These are phyloP conservation scores for Ustanciosporium gigantosporum DNA, from an alignment of 1,284 basidiomycete species.

Conservation along the genomic window DNA sequence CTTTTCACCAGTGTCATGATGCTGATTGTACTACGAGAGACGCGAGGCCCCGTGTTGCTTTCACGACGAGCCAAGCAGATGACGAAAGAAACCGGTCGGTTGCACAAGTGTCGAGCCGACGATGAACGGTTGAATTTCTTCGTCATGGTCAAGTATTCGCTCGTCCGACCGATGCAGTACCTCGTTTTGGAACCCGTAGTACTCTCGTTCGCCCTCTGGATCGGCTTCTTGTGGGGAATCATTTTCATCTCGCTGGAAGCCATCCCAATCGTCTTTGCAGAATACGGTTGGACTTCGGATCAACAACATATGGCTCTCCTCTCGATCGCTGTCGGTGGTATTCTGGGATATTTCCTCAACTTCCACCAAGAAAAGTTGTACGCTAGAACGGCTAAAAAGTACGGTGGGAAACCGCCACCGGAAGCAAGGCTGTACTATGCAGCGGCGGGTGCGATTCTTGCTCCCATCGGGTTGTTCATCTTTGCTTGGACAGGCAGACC, in stretches of 20 bases:
- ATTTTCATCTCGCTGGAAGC: constrained; percentile 41
- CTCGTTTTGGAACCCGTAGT: constrained; percentile 64
- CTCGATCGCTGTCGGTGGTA: constrained; percentile 42
- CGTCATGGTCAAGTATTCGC: constrained; percentile 55
- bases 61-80: constrained; percentile 59
- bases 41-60: constrained; percentile 63
- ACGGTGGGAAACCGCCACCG: constrained; percentile 62
- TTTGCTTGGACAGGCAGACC: constrained; percentile 43
- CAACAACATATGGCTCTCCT: constrained; percentile 42
- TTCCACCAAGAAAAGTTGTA: constrained; percentile 54
- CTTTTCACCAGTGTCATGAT: constrained; percentile 28
- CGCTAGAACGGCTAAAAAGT: constrained; percentile 17
- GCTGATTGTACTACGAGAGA: constrained; percentile 56
- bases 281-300: constrained; percentile 42
- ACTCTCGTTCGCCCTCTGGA: constrained; percentile 62
- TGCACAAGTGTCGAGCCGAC: constrained; percentile 61
- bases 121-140: constrained; percentile 50
- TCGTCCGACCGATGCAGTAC: constrained; percentile 54
- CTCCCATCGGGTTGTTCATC: constrained; percentile 42
- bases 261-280: constrained; percentile 52
- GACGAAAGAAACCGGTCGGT: constrained; percentile 60
- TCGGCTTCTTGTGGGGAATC: constrained; percentile 52
- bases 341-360: constrained; percentile 73
- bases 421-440: constrained; percentile 63
- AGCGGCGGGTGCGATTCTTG: constrained; percentile 37